Evolutionary conservation across 768 basidiomycete species (phyloP), one percentile per base, ranked within the genome.

Genomic region (Podaxis rugospora): DNA sequence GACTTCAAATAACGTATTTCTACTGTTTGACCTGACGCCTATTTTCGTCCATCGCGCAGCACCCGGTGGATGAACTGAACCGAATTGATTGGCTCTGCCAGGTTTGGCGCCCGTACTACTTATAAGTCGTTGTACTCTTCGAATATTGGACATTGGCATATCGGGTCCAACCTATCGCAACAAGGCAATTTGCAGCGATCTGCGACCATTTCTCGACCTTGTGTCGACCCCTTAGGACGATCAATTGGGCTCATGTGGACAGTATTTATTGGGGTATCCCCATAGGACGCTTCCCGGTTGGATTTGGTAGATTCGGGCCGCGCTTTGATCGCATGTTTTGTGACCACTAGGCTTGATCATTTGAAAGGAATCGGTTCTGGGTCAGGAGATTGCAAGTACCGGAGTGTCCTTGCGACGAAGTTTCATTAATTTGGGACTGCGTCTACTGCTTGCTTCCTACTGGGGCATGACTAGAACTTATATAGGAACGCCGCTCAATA

Each of bases 321-420:
- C 57, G 57, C 21, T 58, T 58, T 58, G 57, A 58, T 58, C 57
- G 57, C 47, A 58, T 39, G 27, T 50, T 50, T 50, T 50, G 16
- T 3, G 16, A 25, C 35, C 13, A 28, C 9, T 18, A 37, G 35
- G 10, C 23, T 39, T 25, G 23, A 49, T 58, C 46, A 50, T 25
- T 51, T 42, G 1, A 44, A 37, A 28, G 39, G 54, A 28, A 10
- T 11, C 39, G 5, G 27, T 11, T 2, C 23, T 40, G 54, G 40
- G 54, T 23, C 39, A 21, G 54, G 39, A 28, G 37, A 23, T 49
- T 44, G 42, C n/a, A 25, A 25, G 47, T 23, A 49, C 21, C 23
- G 47, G 18, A 44, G 16, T n/a, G 18, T 44, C 18, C 16, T 18
- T 44, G 42, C 16, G 42, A 44, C n/a, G n/a, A 44, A 2, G n/a